These are phyloP conservation scores for Aspergillus diversus DNA, from an alignment of 495 filamentous ascomycete species.

Conservation along the genomic window DNA sequence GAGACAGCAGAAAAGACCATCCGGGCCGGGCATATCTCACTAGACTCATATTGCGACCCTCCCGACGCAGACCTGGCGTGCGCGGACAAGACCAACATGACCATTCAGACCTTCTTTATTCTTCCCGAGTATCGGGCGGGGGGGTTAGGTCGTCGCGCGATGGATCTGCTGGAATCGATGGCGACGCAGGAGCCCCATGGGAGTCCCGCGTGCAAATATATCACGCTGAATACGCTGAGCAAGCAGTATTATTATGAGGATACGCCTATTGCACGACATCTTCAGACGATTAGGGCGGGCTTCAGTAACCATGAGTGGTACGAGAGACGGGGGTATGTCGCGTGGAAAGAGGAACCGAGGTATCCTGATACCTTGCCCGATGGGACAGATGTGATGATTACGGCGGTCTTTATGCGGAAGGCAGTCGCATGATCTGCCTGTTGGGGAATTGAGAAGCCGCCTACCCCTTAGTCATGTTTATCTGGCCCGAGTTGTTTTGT, in stretches of 20 bases:
- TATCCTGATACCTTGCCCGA: slow-evolving; percentile 23
- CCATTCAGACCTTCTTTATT: slow-evolving; percentile 32
- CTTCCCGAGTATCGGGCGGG: slow-evolving; percentile 23
- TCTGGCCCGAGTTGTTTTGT: no score
- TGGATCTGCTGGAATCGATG: slow-evolving; percentile 27
- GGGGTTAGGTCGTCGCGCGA: slow-evolving; percentile 26
- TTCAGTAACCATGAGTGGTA: slow-evolving; percentile 39
- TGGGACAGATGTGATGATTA: slow-evolving; percentile 18
- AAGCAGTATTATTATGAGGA: slow-evolving; percentile 35
- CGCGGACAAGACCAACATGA: slow-evolving; percentile 23
- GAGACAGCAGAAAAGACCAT: background rate
- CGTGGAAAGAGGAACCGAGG: slow-evolving; percentile 33
- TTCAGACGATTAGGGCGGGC: slow-evolving; percentile 21
- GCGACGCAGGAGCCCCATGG: slow-evolving; percentile 28
- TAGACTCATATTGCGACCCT: slow-evolving; percentile 29
- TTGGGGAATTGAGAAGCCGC: no score
- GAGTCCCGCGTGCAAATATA: slow-evolving; percentile 25
- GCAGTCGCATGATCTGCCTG: no score
- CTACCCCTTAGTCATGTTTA: no score
- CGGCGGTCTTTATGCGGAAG: slow-evolving; percentile 35
- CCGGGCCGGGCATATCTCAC: slow-evolving; percentile 32
- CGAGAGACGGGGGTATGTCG: slow-evolving; percentile 34
- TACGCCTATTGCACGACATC: slow-evolving; percentile 19
- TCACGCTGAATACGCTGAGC: slow-evolving; percentile 30
- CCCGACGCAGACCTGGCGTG: slow-evolving; percentile 25